Evolutionary conservation across 148 eudicot genomes (phyloP).

Genomic region (Persicaria tinctoria): DNA sequence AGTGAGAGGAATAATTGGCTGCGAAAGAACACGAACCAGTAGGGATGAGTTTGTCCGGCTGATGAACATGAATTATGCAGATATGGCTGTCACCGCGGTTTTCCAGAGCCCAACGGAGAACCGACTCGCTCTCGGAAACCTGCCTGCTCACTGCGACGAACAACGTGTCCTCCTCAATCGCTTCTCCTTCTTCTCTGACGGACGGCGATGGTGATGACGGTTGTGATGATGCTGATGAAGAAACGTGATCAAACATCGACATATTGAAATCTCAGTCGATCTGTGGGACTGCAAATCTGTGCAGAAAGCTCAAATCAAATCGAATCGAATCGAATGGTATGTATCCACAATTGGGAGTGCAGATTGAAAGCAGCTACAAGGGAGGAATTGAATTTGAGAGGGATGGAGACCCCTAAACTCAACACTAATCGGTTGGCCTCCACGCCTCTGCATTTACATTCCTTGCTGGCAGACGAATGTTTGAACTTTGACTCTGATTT

Average conservation of each 20-base stretch:
- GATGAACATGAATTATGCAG: slow-evolving; percentile 54
- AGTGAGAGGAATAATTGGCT: neutral
- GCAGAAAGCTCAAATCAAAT: neutral
- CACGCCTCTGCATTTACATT: neutral
- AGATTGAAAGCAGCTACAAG: neutral
- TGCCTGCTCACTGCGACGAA: slow-evolving; percentile 46
- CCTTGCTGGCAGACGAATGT: neutral
- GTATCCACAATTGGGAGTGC: neutral
- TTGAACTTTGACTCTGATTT: neutral
- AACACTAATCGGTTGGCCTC: neutral
- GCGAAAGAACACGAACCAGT: slow-evolving; percentile 24
- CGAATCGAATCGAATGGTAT: neutral
- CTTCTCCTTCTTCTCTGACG: neutral
- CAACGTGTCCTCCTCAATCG: slow-evolving; percentile 6
- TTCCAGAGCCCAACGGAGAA: slow-evolving; percentile 40
- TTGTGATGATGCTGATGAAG: neutral
- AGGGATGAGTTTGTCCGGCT: slow-evolving; percentile 39
- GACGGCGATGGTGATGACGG: slow-evolving; percentile 2
- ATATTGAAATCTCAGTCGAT: neutral
- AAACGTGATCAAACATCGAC: neutral
- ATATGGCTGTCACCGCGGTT: slow-evolving; percentile 23
- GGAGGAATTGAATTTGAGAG: neutral
- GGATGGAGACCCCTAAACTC: neutral
- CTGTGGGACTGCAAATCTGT: neutral
- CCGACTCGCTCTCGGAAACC: slow-evolving; percentile 30